Evolutionary conservation across 2,329 filamentous ascomycete species (phyloP).

Genomic region (Aspergillus pseudoviridinutans): DNA sequence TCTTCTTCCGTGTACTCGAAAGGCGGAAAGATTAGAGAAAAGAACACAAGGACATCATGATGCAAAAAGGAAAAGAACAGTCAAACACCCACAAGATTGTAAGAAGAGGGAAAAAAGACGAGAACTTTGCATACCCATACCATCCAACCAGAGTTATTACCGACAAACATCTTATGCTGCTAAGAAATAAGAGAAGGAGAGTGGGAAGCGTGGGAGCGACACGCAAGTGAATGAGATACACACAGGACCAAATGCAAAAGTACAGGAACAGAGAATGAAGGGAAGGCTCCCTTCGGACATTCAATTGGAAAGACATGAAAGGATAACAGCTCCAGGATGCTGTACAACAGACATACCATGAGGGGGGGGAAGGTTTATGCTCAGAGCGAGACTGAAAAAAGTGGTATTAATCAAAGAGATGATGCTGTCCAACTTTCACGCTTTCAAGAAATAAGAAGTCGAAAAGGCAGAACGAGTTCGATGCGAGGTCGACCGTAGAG

Average conservation of each 20-base stretch:
- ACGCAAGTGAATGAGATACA: not conserved
- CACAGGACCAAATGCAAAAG: constrained; percentile 3
- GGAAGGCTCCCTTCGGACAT: not conserved
- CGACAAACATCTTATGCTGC: not conserved
- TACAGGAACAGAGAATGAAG: constrained; percentile 1
- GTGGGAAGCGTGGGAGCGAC: not conserved
- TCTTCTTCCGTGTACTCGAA: not conserved
- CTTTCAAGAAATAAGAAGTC: constrained; percentile 24
- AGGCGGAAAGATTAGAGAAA: not conserved
- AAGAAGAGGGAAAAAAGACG: not conserved
- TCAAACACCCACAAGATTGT: not conserved
- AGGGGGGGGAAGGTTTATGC: constrained; percentile 1
- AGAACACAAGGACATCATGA: not conserved
- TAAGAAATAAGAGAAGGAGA: not conserved
- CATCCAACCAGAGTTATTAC: constrained; percentile 3
- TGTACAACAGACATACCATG: constrained; percentile 4
- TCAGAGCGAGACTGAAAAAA: constrained; percentile 3
- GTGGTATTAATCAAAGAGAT: constrained; percentile 26
- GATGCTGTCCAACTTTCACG: constrained; percentile 23
- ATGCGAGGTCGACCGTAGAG: constrained; percentile 19
- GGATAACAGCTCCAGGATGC: constrained; percentile 3
- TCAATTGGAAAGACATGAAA: constrained; percentile 1
- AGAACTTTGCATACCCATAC: constrained; percentile 2
- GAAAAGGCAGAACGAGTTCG: constrained; percentile 23
- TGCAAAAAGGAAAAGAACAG: not conserved